phyloP scores from a whole-genome alignment of 108 stramenopile species.

The Fistulifera pelliculosa region DNA sequence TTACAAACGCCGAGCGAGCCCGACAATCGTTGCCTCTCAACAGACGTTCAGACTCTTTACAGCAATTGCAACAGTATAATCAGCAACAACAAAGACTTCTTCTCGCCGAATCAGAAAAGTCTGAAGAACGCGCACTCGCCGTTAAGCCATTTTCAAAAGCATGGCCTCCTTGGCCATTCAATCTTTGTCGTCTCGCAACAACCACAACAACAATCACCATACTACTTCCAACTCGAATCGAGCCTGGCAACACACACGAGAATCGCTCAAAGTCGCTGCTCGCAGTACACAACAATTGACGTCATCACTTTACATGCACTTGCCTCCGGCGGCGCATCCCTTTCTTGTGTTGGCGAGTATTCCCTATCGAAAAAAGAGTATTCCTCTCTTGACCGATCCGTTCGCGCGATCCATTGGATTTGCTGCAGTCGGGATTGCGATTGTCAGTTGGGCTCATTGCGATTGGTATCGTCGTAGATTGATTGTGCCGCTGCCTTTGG shows the following conservation, averaged over 20 bases:
- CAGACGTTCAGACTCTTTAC: too few species aligned
- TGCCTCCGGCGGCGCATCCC: slow-evolving; percentile 66
- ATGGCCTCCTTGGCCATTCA: slow-evolving; percentile 56
- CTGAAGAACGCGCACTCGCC: too few species aligned
- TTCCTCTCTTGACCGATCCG: slow-evolving; percentile 26
- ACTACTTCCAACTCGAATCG: slow-evolving; percentile 12
- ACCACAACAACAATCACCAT: slow-evolving; percentile 12
- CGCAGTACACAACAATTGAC: slow-evolving; percentile 30
- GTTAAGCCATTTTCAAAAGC: not conserved
- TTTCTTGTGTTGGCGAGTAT: slow-evolving; percentile 47
- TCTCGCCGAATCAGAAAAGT: too few species aligned
- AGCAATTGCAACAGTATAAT: too few species aligned
- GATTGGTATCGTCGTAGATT: slow-evolving; percentile 51
- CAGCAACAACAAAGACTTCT: too few species aligned
- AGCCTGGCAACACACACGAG: not conserved
- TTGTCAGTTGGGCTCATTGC: slow-evolving; percentile 62
- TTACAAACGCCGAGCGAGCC: too few species aligned
- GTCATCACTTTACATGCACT: slow-evolving; percentile 56
- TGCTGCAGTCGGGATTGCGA: slow-evolving; percentile 31
- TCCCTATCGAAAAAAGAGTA: slow-evolving; percentile 19
- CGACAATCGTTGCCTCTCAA: too few species aligned
- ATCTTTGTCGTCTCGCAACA: slow-evolving; percentile 17
- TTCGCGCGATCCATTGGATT: slow-evolving; percentile 28
- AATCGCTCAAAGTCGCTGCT: slow-evolving; percentile 16
- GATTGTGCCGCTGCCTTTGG: slow-evolving; percentile 46